phyloP scores from a whole-genome alignment of 768 basidiomycete genomes.

The Xanthoconium purpureum region DNA sequence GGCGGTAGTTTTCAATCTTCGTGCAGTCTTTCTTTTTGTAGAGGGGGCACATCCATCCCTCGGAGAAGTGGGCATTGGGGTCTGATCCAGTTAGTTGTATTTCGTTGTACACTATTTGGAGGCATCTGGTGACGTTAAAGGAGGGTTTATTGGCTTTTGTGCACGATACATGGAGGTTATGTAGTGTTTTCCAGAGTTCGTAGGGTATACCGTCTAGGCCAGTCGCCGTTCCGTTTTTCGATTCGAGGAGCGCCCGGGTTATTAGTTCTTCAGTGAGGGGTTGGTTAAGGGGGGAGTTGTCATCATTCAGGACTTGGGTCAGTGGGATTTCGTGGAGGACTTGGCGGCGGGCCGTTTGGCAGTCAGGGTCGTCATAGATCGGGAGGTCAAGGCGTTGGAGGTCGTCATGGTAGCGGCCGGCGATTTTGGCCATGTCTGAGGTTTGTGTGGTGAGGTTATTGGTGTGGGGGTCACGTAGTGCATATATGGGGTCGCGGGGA shows the following conservation, averaged over 20 bases:
- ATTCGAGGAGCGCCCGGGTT: neutral
- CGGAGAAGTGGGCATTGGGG: neutral
- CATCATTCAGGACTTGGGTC: fast-evolving
- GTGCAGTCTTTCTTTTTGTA: neutral
- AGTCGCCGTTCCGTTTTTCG: neutral
- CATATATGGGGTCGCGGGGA: constrained; percentile 18
- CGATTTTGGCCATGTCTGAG: constrained; percentile 33
- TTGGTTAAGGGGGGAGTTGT: constrained; percentile 20
- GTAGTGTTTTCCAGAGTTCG: neutral
- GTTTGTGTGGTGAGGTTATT: neutral
- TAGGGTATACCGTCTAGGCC: neutral
- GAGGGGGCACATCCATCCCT: neutral
- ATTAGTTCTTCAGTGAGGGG: constrained; percentile 14
- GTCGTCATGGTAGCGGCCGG: constrained; percentile 3
- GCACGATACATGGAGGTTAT: neutral
- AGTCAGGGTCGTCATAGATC: neutral
- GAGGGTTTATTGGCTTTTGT: neutral
- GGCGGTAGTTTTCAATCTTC: constrained; percentile 23
- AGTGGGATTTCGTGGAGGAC: neutral
- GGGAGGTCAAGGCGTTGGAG: constrained; percentile 16
- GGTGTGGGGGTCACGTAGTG: neutral
- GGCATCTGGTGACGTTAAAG: neutral
- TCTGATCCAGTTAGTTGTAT: neutral
- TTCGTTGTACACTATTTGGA: neutral
- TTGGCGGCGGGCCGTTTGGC: fast-evolving